These are phyloP conservation scores for Epichloe coenophiala DNA, from an alignment of 2,329 filamentous ascomycete genomes.

Conservation along the genomic window DNA sequence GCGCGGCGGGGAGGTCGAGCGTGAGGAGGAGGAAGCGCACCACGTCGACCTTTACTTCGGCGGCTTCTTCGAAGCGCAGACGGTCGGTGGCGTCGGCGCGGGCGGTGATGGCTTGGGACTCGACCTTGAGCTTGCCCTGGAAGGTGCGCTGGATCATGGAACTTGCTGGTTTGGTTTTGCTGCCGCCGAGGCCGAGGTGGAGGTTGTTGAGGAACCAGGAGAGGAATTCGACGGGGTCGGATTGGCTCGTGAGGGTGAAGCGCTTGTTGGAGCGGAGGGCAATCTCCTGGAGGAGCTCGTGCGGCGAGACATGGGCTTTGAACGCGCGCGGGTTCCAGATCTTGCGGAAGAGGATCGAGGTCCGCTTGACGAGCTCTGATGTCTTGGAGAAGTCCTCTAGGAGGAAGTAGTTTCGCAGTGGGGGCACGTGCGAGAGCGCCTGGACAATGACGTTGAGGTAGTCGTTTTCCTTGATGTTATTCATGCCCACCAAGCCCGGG, in stretches of 20 bases:
- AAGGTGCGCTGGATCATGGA: conserved; percentile 88
- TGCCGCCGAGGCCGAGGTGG: conserved; percentile 81
- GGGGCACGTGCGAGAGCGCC: conserved; percentile 76
- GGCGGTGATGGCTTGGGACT: conserved; percentile 86
- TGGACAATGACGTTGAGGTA: conserved; percentile 95
- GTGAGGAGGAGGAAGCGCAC: conserved; percentile 84
- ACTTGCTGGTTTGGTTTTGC: conserved; percentile 69
- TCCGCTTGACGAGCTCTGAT: conserved; percentile 72
- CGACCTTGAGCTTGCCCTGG: conserved; percentile 82
- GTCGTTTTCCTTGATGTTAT: conserved; percentile 99
- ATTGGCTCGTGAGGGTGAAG: conserved; percentile 81
- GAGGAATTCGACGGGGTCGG: conserved; percentile 90
- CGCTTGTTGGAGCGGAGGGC: conserved; percentile 81
- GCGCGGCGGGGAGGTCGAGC: conserved; percentile 79
- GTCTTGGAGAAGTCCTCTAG: conserved; percentile 64
- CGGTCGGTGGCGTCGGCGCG: conserved; percentile 79
- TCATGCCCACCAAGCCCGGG: conserved; percentile 95
- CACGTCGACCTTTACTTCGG: conserved; percentile 61
- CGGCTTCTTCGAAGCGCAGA: conserved; percentile 84
- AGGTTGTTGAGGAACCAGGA: conserved; percentile 97
- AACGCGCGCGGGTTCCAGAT: conserved; percentile 97
- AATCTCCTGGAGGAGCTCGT: conserved; percentile 93
- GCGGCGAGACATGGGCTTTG: conserved; percentile 90
- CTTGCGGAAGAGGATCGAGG: conserved; percentile 83
- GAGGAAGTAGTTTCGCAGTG: conserved; percentile 83